Evolutionary conservation across 805 yeast genomes (phyloP), one percentile per base, ranked within the genome.

Genomic region (Saccharomycopsis microspora): DNA sequence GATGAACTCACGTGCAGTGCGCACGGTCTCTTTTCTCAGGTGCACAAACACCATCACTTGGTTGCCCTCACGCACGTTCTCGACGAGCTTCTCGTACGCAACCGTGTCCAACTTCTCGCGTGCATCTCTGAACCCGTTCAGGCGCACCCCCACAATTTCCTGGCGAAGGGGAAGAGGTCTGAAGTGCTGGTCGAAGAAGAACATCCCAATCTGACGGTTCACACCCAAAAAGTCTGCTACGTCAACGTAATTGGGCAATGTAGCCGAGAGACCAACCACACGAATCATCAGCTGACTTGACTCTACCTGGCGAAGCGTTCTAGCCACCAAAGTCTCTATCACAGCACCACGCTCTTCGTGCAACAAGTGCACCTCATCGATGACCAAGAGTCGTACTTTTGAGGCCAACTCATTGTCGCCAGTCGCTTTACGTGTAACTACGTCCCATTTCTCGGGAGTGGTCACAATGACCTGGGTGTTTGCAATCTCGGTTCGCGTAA

Each of bases 321-420:
- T 77, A 0, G 97, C 96, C 3, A 89, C 96, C 45, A 89, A 68
- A 0, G 97, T 88, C 63, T 93, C 98, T 53, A 93, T 86, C 5
- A 93, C 98, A 5, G 97, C 86, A 57, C 98, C 98, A 69, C 98
- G 78, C 48, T 93, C 98, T 74, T 93, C 98, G 57, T 93, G 97
- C 46, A 93, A 71, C 59, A 93, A 69, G 71, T 93, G 98, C 0
- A 93, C 97, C 65, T 93, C 98, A 70, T 93, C 98, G 52, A 93
- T 89, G 50, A 93, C 86, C 49, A 93, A 66, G 9, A 93, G 66
- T 61, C 82, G 85, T 6, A 93, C 94, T 57, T 87, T 88, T 8
- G 84, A 78, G 3, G 86, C 85, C 42, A 89, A 64, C 55, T 88
- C 95, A 44, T 77, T 78, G 57, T 89, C 97, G 45, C 96, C 97